Base-by-base conservation (phyloP, 108 stramenopile genomes). In the Cyclotella choctawhatcheeana region DNA sequence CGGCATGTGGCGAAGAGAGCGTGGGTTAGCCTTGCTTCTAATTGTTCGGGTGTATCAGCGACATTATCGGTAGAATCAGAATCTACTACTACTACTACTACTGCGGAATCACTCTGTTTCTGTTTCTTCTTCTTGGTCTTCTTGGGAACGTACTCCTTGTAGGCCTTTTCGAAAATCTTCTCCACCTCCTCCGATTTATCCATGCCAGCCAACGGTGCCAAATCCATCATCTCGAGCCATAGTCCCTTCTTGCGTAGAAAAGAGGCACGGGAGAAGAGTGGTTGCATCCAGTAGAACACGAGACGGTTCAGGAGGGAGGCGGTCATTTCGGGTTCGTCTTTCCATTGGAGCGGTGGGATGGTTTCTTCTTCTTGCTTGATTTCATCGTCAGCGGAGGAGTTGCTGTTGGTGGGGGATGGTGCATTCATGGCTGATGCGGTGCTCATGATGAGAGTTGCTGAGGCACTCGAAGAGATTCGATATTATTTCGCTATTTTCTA, bases 221-320 rank as follows among this genome's bases (percentile, higher is more conserved):
- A 44, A 63, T 91, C 90, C 2, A 79, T 77, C 25, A 85, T 72
- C 47, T 91, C 72, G 13, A 91, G 72, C 17, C 68, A 86, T 50
- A 69, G 51, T 1, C 69, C 80, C 5, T 59, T 43, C 32, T 68
- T 64, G 29, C 69, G 55, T 30, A 91, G 70, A 24, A 56, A 58
- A 5, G 82, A 45, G 1, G 90, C 90, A 18, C 86, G 78, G 20
- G 68, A 48, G 67, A 91, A 91, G 59, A 91, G 82, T n/a, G 86
- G 86, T 26, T 82, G 85, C 25, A 71, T 58, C 90, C 90, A 91
- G 12, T 74, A 47, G 69, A 86, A 91, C 50, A 76, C 13, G 30
- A 89, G 61, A 13, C 73, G 43, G 24, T 72, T 85, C 3, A 84
- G 47, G 31, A 89, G 43, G 64, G 66, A 84, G 30, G 88, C 71